Evolutionary conservation across 305 asterid species (phyloP), one percentile per base, ranked within the genome.

Genomic region (Petunia hybrid): DNA sequence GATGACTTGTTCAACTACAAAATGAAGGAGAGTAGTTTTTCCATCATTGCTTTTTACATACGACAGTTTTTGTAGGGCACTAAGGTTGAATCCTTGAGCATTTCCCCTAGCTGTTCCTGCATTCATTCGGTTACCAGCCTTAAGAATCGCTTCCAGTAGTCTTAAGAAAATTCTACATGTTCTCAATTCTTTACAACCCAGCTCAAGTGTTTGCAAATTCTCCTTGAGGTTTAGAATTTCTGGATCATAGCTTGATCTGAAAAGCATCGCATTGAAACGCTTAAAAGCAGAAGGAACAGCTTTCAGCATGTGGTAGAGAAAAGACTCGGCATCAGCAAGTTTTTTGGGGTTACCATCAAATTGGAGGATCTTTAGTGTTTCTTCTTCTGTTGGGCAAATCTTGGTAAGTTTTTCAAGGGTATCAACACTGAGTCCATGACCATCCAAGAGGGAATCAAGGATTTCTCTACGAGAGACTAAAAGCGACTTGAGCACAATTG

Each of bases 281-380:
- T 63, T 81, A 39, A 84, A 76, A 69, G 67, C 41, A 1, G 95
- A 87, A 40, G 97, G 97, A 59, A 90, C 85, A 6, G 88, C 87
- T 85, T 43, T 4, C 9, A 8, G 85, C 82, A 60, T 9, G 38
- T 4, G 51, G 40, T 78, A 43, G 41, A 91, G 92, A 85, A 94
- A 94, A 39, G 94, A 89, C 88, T 94, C 98, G 10, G 97, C 98
- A 81, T 88, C 91, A 31, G 98, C 95, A 83, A 94, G 89, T 68
- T 85, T 90, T 4, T 86, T 66, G 8, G 94, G 92, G 85, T 89
- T 87, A 6, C 93, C 98, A 45, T 77, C 79, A 83, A 89, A 90
- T 45, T 91, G 86, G 53, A 91, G 90, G 86, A 94, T 88, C 64
- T 84, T 90, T 53, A 82, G 35, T 4, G 89, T 85, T 89, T 92